A percentile compares a stretch with the other conserved stretches of the same genome.
These are phyloP conservation scores for Gnetum montanum DNA, from an alignment of 75 land plant genomes.

Conservation along the genomic window DNA sequence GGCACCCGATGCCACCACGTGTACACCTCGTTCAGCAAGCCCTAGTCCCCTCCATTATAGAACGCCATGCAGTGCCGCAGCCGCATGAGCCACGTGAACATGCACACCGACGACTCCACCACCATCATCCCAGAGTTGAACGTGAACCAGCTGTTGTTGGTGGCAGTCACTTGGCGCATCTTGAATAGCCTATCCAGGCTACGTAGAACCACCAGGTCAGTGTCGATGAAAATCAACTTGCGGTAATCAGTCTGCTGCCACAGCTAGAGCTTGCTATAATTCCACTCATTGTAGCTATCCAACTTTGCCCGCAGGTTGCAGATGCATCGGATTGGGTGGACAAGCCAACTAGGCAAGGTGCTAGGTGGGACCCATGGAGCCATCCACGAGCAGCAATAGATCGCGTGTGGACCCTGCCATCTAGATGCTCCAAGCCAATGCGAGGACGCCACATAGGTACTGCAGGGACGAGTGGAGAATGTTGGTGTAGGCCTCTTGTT, in stretches of 20 bases:
- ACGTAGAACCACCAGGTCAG: slow-evolving; percentile 50
- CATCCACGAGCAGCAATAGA: slow-evolving; percentile 60
- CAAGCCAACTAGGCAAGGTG: slow-evolving; percentile 51
- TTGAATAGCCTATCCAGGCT: slow-evolving; percentile 63
- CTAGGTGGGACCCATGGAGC: slow-evolving; percentile 11
- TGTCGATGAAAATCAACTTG: slow-evolving; percentile 68
- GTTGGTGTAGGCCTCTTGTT: slow-evolving; percentile 71
- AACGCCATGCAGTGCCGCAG: slow-evolving; percentile 33
- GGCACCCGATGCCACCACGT: slow-evolving; percentile 95
- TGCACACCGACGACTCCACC: slow-evolving; percentile 66
- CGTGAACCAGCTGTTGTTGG: slow-evolving; percentile 46
- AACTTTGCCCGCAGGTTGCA: slow-evolving; percentile 53
- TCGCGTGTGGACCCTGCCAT: slow-evolving; percentile 46
- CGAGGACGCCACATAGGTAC: slow-evolving; percentile 72
- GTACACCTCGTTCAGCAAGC: slow-evolving; percentile 75
- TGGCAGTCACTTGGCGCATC: slow-evolving; percentile 64
- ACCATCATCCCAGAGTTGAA: slow-evolving; percentile 85
- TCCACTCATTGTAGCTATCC: slow-evolving; percentile 70
- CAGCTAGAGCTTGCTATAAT: slow-evolving; percentile 69
- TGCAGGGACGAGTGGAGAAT: slow-evolving; percentile 53
- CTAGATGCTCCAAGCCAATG: slow-evolving; percentile 66
- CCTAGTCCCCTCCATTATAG: slow-evolving; percentile 96
- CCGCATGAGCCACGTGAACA: slow-evolving; percentile 57
- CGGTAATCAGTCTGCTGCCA: slow-evolving; percentile 67
- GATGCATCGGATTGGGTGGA: slow-evolving; percentile 39